A percentile compares a stretch with the other conserved stretches of the same genome.
These are phyloP conservation scores for Oryza glaberrima DNA, from an alignment of 176 grass and related monocot genomes.

Conservation along the genomic window DNA sequence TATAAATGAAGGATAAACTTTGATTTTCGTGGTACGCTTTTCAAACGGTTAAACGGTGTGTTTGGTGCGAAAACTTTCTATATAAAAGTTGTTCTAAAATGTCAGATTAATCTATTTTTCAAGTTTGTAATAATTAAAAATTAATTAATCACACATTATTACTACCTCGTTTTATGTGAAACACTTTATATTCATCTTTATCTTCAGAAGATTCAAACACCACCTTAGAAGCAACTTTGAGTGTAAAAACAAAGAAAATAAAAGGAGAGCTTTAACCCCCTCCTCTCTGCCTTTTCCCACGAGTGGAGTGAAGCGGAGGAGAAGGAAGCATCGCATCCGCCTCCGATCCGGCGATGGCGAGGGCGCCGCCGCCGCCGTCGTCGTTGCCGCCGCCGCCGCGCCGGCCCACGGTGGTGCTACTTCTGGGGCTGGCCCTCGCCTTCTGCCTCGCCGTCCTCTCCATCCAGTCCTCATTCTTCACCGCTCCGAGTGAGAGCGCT, in stretches of 20 bases:
- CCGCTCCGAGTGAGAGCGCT: slow-evolving; percentile 40
- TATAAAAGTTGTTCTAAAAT: no score
- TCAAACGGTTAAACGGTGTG: no score
- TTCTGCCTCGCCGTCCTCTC: slow-evolving; percentile 78
- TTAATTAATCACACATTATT: no score
- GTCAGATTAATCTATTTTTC: no score
- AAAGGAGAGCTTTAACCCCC: background rate
- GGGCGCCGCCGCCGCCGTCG: slow-evolving; percentile 15
- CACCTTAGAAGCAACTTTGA: background rate
- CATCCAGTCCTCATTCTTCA: slow-evolving; percentile 90
- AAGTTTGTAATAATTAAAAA: no score
- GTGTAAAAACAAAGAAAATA: background rate
- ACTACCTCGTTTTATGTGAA: no score
- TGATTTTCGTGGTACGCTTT: no score
- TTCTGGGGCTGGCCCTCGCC: slow-evolving; percentile 68
- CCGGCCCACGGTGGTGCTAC: slow-evolving; percentile 65
- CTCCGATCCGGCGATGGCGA: slow-evolving; percentile 52
- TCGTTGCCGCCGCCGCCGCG: slow-evolving; percentile 28
- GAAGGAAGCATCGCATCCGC: background rate
- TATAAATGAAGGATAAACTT: no score
- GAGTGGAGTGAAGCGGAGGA: background rate
- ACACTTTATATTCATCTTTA: no score
- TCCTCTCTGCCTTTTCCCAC: background rate
- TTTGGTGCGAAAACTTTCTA: no score
- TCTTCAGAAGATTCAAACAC: no score